Evolutionary conservation across 2,329 filamentous ascomycete genomes (phyloP).

Genomic region (Stachybotrys elegans): DNA sequence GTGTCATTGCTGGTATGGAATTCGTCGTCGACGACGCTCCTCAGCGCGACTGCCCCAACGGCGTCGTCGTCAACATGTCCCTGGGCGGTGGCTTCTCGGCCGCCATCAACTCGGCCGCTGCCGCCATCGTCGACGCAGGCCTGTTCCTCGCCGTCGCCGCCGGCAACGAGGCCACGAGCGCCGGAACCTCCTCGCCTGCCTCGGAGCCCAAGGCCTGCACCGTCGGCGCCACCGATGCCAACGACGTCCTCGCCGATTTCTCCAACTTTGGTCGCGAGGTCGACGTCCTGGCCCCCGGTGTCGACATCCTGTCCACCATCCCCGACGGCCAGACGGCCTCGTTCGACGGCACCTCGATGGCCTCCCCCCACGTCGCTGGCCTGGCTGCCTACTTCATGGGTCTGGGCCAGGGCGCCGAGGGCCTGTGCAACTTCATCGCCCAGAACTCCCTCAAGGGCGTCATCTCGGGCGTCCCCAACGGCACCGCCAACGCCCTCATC

Average conservation of each 20-base stretch:
- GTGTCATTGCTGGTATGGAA: constrained; percentile 39
- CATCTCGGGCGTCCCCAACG: constrained; percentile 32
- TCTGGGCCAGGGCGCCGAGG: constrained; percentile 36
- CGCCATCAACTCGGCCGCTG: constrained; percentile 43
- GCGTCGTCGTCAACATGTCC: constrained; percentile 49
- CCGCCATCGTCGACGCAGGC: constrained; percentile 33
- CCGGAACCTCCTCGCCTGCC: constrained; percentile 39
- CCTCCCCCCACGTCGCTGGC: constrained; percentile 33
- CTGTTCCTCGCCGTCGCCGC: constrained; percentile 51
- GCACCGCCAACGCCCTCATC: constrained; percentile 47
- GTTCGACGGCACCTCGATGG: constrained; percentile 40
- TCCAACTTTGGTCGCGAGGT: constrained; percentile 45
- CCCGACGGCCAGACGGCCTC: constrained; percentile 29
- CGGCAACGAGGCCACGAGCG: constrained; percentile 42
- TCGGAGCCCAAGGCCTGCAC: constrained; percentile 41
- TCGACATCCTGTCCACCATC: constrained; percentile 38
- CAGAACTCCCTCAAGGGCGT: constrained; percentile 34
- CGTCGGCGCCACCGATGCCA: constrained; percentile 37
- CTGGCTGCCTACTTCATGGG: constrained; percentile 39
- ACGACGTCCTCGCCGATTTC: constrained; percentile 35
- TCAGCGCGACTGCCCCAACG: constrained; percentile 31
- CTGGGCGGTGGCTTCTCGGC: constrained; percentile 42
- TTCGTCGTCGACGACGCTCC: constrained; percentile 30
- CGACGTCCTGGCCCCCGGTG: constrained; percentile 46
- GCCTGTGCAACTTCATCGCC: constrained; percentile 42